phyloP scores from a whole-genome alignment of 768 basidiomycete genomes.

The Collybiopsis confluens region DNA sequence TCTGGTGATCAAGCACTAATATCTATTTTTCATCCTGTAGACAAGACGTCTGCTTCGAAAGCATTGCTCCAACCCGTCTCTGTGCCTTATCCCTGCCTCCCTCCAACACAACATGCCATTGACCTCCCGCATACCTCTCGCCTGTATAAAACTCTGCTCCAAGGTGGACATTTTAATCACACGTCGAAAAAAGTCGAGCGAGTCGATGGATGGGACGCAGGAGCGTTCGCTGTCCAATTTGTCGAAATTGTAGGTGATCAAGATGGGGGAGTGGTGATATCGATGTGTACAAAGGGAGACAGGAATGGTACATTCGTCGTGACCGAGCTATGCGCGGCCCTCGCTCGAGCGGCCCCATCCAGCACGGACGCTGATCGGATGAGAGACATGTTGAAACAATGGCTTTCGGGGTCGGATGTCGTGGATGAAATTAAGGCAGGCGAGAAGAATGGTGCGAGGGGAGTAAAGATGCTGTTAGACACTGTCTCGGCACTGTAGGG shows the following conservation, averaged over 20 bases:
- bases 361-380: conserved; percentile 33
- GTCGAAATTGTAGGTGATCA: conserved; percentile 50
- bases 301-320: conserved; percentile 72
- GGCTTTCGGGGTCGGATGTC: conserved; percentile 50
- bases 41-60: conserved; percentile 61
- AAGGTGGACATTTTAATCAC: conserved; percentile 86
- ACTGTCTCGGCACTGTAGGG: conserved; percentile 38
- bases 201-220: conserved; percentile 51
- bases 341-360: conserved; percentile 22
- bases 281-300: conserved; percentile 52
- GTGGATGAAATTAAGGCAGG: conserved; percentile 44
- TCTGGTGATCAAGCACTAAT: neutral
- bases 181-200: conserved; percentile 49
- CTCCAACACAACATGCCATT: conserved; percentile 56
- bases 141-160: conserved; percentile 83
- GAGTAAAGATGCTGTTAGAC: conserved; percentile 65
- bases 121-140: conserved; percentile 81
- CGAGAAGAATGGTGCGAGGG: conserved; percentile 57
- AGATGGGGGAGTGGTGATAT: conserved; percentile 36
- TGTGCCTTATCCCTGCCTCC: conserved; percentile 47
- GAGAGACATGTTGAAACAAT: conserved; percentile 43
- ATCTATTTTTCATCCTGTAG: conserved; percentile 40
- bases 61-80: conserved; percentile 58
- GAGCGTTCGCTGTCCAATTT: conserved; percentile 56
- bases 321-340: conserved; percentile 64